Base-by-base conservation (phyloP, 2,329 filamentous ascomycete genomes). In the Clonostachys byssicola region DNA sequence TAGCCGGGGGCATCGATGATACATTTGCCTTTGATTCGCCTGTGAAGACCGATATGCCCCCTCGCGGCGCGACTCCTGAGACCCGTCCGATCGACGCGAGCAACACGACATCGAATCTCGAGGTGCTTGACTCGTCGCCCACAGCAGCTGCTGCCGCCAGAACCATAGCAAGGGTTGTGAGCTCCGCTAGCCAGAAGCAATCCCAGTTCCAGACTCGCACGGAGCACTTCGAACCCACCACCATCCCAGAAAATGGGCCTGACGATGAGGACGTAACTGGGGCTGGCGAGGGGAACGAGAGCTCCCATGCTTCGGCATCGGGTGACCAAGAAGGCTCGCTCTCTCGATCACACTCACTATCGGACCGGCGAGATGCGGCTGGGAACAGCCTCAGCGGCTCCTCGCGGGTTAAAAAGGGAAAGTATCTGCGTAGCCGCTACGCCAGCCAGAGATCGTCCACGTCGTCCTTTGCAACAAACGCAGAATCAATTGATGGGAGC, bases 401-500 rank as follows among this genome's bases (percentile, higher is more conserved):
- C 2, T 64, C 81, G 20, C 71, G 72, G 40, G 62, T 65, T 44
- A 67, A 65, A n/a, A 70, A 76, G 34, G 79, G 80, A 12, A 81
- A 77, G 53, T 84, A 79, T 52, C 63, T 85, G 16, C 74, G 75
- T 46, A 83, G 77, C 58, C 73, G 78, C 35, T 73, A 75, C 56
- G 71, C 70, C 35, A 84, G 80, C 59, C 75, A 81, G 53, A 70
- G 78, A 46, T 85, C 81, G 5, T 85, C 81, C 2, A 71, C 77
- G 4, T 85, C 81, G 1, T 85, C 81, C 2, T 75, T 80, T 39
- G 59, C 70, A n/a, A 75, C 75, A 14, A 79, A 77, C 44, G 61
- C 71, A 3, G 77, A 79, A n/a, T 68, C 67, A 6, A 64, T 74
- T 41, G 78, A 82, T 35, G 81, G 81, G n/a, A 92, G 85, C 59